Base-by-base conservation (phyloP, 345 rosid species). In the Brassica nigra region DNA sequence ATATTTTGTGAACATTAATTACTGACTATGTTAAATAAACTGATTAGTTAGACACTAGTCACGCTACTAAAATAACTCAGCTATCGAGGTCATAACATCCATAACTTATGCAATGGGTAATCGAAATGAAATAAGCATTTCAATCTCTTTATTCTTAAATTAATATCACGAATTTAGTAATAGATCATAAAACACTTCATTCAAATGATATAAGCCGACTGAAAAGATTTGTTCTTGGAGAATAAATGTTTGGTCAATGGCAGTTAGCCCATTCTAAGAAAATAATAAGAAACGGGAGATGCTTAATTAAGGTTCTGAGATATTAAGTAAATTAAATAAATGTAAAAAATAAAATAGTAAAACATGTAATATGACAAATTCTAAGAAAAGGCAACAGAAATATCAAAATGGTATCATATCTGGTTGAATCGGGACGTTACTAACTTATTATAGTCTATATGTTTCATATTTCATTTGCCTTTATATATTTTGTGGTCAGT, bases 191-290 rank as follows among this genome's bases (percentile, higher is more conserved):
- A 52, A 52, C 0, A 14, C 8, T n/a, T 47, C 15, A 52, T 52
- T 52, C 54, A 52, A 14, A 52, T 70, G 29, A 30, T 44, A 59
- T 20, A 4, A 76, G 36, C 54, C 27, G 14, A 47, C 33, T 11
- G 18, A 64, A 33, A 42, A 66, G 47, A 71, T 71, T 0, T 71
- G 42, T 71, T 55, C 42, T 44, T 79, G 39, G 69, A 73, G 74
- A 59, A 66, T 8, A 74, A 34, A 62, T 31, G 62, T 74, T 61
- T 70, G 66, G 83, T 80, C 75, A 80, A 74, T 74, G 83, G 78
- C 83, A 74, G 83, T 79, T 79, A 44, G 82, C 83, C 83, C 78
- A 74, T 80, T 80, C 16, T 74, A 33, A 79, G 57, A 23, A 23
- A 23, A 1, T 23, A 23, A 23, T 23, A 23, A 23, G 27, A 44